Evolutionary conservation across 345 rosid genomes (phyloP).

Genomic region (Atalantia buxifolia): DNA sequence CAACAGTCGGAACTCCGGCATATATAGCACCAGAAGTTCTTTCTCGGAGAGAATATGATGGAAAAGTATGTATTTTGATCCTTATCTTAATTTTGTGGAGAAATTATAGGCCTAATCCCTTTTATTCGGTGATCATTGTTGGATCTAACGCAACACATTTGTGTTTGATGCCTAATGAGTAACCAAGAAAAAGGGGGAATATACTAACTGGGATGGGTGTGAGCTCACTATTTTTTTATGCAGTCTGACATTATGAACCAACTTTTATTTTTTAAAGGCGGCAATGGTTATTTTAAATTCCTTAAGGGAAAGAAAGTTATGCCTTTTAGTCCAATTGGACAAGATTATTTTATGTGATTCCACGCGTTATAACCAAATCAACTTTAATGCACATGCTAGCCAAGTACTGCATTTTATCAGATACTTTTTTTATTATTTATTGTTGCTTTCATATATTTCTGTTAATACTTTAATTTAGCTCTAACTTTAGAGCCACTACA

Average conservation of each 20-base stretch:
- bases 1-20: conserved; percentile 94
- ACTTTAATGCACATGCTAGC: conserved; percentile 18
- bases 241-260: background rate
- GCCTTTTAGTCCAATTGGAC: conserved; percentile 3
- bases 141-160: background rate
- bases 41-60: conserved; percentile 78
- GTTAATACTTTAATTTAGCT: background rate
- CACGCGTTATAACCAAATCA: background rate
- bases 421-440: background rate
- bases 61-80: conserved; percentile 45
- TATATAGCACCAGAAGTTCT: conserved; percentile 94
- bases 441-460: conserved; percentile 4
- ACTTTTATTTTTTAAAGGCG: conserved; percentile 2
- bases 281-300: background rate
- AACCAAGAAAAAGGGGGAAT: background rate
- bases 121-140: background rate
- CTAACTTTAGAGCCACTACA: conserved; percentile 9
- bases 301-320: conserved; percentile 1
- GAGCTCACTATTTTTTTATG: conserved; percentile 15
- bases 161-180: conserved; percentile 3
- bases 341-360: background rate
- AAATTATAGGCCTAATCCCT: background rate
- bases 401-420: background rate
- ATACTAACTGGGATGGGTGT: background rate
- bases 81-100: background rate